These are phyloP conservation scores for Fusarium austroafricanum DNA, from an alignment of 2,329 filamentous ascomycete genomes.

Conservation along the genomic window DNA sequence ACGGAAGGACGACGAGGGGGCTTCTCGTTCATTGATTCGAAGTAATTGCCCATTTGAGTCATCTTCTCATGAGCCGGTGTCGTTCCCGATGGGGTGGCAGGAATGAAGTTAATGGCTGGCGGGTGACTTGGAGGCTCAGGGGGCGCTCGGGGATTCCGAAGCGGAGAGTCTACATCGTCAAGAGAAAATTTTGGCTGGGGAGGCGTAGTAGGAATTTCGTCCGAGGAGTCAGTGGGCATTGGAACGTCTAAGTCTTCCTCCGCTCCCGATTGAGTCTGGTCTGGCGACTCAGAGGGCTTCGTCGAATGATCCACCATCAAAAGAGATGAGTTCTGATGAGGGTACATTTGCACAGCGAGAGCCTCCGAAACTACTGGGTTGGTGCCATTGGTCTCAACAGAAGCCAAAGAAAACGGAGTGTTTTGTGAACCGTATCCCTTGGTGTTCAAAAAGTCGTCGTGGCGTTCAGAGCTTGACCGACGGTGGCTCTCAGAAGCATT, in stretches of 20 bases:
- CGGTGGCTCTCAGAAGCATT: constrained; percentile 48
- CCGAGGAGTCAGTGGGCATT: constrained; percentile 54
- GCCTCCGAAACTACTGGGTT: constrained; percentile 73
- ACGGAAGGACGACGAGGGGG: constrained; percentile 62
- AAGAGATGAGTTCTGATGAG: constrained; percentile 73
- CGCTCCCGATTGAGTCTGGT: constrained; percentile 47
- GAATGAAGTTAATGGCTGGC: constrained; percentile 68
- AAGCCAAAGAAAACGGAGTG: constrained; percentile 72
- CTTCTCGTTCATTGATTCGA: constrained; percentile 60
- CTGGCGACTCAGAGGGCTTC: constrained; percentile 61
- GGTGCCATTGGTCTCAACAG: constrained; percentile 71
- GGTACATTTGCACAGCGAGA: constrained; percentile 69
- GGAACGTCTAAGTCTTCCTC: constrained; percentile 37
- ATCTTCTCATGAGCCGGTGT: constrained; percentile 67
- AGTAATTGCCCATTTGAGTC: constrained; percentile 65
- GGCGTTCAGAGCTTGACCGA: constrained; percentile 59
- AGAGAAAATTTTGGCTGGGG: constrained; percentile 61
- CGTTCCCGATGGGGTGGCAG: constrained; percentile 70
- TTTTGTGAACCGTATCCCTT: constrained; percentile 66
- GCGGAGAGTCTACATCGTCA: constrained; percentile 69
- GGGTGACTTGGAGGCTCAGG: constrained; percentile 61
- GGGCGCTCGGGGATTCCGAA: constrained; percentile 71
- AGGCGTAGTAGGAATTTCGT: constrained; percentile 61
- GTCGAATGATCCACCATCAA: constrained; percentile 68
- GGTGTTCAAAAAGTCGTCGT: constrained; percentile 65